Base-by-base conservation (phyloP, 176 grass and related monocot genomes). In the Ananas comosus region DNA sequence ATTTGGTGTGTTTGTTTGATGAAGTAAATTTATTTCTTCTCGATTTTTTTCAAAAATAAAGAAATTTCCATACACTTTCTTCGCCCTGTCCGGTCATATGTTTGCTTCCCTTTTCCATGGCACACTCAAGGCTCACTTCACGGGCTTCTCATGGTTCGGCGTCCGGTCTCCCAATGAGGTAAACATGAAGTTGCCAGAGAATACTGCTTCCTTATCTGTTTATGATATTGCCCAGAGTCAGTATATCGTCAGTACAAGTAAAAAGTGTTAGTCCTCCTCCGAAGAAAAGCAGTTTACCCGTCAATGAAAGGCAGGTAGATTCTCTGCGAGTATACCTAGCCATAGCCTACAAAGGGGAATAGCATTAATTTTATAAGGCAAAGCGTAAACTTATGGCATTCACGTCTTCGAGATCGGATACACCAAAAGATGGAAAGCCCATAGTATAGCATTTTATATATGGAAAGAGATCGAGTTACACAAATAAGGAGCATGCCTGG, bases 161-260 rank as follows among this genome's bases (percentile, higher is more conserved):
- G 53, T 48, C 51, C 72, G 71, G 27, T 68, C 85, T 48, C 71
- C 68, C 74, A 93, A 66, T 64, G 80, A 64, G 12, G 94, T 88
- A 76, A 93, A 99, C 48, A 81, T 77, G 80, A 99, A 99, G 74
- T 99, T 99, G 21, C 90, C 89, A 71, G 87, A 91, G 82, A 86
- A 86, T 72, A 93, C 78, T 83, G 85, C 82, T 69, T 93, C 94
- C 80, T 88, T 93, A 50, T 82, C 94, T 93, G 87, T 68, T 65
- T 47, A 75, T 9, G 64, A 70, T 70, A 23, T 52, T 33, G n/a
- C 27, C 64, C 17, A 50, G 64, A 65, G 24, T 77, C n/a, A 79
- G 50, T 16, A 47, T 29, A 14, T 47, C 27, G 2, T 67, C 47
- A 17, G 47, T 18, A 77, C 1, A 47, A 50, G 52, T 69, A 67